Base-by-base conservation (phyloP, 306 rosid species). In the Glycine soja region DNA sequence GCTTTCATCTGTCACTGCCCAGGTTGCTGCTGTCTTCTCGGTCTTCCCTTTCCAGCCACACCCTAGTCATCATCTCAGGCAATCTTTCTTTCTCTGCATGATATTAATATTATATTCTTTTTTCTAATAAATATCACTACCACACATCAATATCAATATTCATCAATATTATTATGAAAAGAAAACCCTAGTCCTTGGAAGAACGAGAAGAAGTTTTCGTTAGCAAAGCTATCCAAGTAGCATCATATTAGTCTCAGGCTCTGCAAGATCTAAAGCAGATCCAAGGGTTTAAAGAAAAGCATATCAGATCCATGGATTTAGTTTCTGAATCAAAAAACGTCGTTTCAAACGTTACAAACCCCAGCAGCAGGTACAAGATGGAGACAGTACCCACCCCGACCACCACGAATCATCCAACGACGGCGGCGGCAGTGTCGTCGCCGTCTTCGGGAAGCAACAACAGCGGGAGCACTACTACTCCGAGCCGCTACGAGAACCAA, bases 401-500 rank as follows among this genome's bases (percentile, higher is more conserved):
- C 77, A 38, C 10, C 3, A 79, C 2, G 30, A 24, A 24, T 24
- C 30, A 10, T 6, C 30, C 42, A 13, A 19, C 71, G 0, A 63
- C 70, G 2, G 6, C 61, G 4, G 13, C 69, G 38, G 13, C 65
- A 79, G 12, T 18, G 16, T 74, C 84, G 4, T 15, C 84, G 13
- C 56, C 85, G 0, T 74, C 78, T 51, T 7, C 87, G n/a, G 52
- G 53, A 10, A 2, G 38, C 57, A 36, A 36, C 57, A 69, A 82
- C 4, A 38, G 50, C 5, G 8, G 58, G 0, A 36, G 4, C 12
- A 15, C 62, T 0, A 81, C 92, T 10, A 81, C 92, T 10, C 91
- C 98, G 0, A 94, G 97, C 85, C 92, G 99, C n/a, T 95, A 95
- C 52, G 99, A 95, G 89, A 95, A 95, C 88, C 99, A 95, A 64